phyloP scores from a whole-genome alignment of 805 yeast species.

The Scheffersomyces coipomensis region DNA sequence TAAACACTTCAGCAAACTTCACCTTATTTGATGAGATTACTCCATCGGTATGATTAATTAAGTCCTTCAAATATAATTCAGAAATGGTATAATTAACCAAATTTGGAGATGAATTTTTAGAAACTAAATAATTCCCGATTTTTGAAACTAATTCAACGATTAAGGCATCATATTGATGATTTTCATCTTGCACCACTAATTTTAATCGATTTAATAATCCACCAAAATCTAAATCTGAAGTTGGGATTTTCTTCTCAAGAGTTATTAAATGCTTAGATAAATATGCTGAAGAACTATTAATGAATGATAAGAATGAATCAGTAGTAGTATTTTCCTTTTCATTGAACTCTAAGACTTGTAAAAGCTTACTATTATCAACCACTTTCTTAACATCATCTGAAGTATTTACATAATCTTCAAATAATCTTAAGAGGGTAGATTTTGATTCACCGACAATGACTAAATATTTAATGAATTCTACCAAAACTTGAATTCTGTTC shows the following conservation, averaged over 20 bases:
- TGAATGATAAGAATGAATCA: constrained; percentile 2
- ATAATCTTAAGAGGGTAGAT: constrained; percentile 15
- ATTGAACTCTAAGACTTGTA: background rate
- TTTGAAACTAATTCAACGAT: constrained; percentile 41
- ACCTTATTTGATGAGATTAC: too few species aligned
- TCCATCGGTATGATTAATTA: too few species aligned
- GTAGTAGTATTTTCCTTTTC: background rate
- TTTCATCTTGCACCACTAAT: constrained; percentile 21
- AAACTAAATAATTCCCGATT: constrained; percentile 37
- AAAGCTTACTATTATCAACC: background rate
- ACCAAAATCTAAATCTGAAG: constrained; percentile 47
- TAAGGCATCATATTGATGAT: constrained; percentile 13
- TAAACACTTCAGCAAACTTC: too few species aligned
- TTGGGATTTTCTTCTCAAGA: constrained; percentile 33
- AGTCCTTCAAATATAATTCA: too few species aligned
- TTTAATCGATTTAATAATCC: constrained; percentile 42
- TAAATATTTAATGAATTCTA: constrained; percentile 45
- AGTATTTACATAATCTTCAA: constrained; percentile 4
- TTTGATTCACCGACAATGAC: constrained; percentile 60
- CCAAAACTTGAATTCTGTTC: constrained; percentile 47
- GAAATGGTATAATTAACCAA: too few species aligned
- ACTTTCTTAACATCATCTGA: background rate
- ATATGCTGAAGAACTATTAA: constrained; percentile 15
- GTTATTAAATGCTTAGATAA: background rate
- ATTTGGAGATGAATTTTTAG: background rate